Conservation (phyloP, 148 eudicot species). For the Polygonum maritimum region DNA sequence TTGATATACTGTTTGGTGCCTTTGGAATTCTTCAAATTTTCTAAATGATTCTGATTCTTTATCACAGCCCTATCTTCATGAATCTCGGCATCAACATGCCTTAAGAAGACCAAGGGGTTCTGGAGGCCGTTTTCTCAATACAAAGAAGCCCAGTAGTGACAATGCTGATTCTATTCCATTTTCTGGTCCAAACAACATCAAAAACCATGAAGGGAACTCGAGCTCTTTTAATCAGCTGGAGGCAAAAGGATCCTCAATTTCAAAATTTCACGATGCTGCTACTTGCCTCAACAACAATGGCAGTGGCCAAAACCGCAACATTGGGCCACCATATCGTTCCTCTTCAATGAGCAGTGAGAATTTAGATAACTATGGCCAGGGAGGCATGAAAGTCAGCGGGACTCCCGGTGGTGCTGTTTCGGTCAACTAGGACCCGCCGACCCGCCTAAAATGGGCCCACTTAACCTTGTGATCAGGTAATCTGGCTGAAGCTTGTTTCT, state of each 20-base stretch:
- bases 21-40: neutral
- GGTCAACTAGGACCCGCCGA: constrained; percentile 14
- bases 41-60: neutral
- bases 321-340: constrained; percentile 20
- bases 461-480: constrained; percentile 1
- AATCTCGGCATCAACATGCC: constrained; percentile 72
- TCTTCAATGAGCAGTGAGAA: constrained; percentile 19
- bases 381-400: constrained; percentile 28
- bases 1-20: neutral
- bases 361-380: constrained; percentile 20
- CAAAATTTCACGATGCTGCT: constrained; percentile 17
- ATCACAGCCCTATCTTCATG: constrained; percentile 69
- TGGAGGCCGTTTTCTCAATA: constrained; percentile 70
- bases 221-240: constrained; percentile 17
- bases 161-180: constrained; percentile 15
- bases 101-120: constrained; percentile 69
- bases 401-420: constrained; percentile 18
- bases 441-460: neutral
- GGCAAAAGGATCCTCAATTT: constrained; percentile 12
- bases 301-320: neutral
- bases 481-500: neutral
- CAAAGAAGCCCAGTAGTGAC: constrained; percentile 32
- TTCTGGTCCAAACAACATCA: constrained; percentile 22
- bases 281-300: constrained; percentile 5
- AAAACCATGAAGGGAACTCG: constrained; percentile 18